Evolutionary conservation across 305 asterid genomes (phyloP).

Genomic region (Ilex paraguariensis): DNA sequence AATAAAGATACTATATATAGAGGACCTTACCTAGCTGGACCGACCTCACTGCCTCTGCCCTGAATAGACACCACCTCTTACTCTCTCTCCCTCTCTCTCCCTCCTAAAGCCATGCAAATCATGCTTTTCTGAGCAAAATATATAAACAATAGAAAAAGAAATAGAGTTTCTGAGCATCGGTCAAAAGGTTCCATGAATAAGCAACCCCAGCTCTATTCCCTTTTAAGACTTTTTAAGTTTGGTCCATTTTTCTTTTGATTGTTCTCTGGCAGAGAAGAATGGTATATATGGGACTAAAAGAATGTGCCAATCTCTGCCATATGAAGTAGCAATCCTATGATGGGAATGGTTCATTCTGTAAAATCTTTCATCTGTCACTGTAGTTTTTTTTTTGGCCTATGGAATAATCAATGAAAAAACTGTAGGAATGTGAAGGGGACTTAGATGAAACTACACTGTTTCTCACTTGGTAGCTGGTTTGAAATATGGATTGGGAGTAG

Average conservation of each 20-base stretch:
- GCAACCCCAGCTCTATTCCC: slow-evolving; percentile 9
- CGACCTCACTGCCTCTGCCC: slow-evolving; percentile 15
- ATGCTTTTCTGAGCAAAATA: neutral
- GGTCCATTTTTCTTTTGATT: slow-evolving; percentile 21
- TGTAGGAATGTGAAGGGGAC: no score
- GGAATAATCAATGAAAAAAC: no score
- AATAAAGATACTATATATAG: slow-evolving; percentile 11
- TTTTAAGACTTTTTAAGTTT: slow-evolving; percentile 7
- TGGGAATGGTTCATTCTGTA: no score
- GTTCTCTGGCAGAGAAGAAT: slow-evolving; percentile 12
- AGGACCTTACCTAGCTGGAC: slow-evolving; percentile 5
- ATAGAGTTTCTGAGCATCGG: slow-evolving; percentile 7
- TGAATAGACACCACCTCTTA: slow-evolving; percentile 19
- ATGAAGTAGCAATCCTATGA: no score
- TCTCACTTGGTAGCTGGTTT: no score
- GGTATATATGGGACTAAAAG: no score
- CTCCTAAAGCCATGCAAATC: no score
- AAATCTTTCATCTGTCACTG: no score
- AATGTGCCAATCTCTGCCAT: no score
- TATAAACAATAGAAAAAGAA: slow-evolving; percentile 3
- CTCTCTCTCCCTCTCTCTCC: neutral
- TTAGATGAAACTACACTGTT: no score
- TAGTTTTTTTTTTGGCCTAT: no score
- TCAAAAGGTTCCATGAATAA: slow-evolving; percentile 21
- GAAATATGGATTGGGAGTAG: no score